Conservation (phyloP, 2,329 filamentous ascomycete genomes). For the Fusarium virguliforme region DNA sequence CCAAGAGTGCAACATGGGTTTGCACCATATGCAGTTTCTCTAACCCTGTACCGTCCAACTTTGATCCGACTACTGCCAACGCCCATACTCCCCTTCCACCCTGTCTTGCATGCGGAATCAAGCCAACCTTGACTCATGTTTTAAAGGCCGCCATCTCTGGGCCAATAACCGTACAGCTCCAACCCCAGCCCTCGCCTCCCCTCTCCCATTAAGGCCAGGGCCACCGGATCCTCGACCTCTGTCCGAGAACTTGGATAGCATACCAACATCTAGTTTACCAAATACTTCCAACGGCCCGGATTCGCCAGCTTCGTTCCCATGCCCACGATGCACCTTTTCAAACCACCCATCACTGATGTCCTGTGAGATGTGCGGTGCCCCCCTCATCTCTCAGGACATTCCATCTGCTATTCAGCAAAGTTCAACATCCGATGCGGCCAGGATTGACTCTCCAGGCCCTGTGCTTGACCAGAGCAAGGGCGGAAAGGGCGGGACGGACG, state of each 20-base stretch:
- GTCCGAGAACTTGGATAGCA: constrained; percentile 26
- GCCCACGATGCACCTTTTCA: constrained; percentile 91
- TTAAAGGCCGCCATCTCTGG: constrained; percentile 87
- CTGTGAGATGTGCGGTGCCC: constrained; percentile 93
- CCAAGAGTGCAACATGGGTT: constrained; percentile 86
- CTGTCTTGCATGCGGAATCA: constrained; percentile 94
- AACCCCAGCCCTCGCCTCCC: constrained; percentile 36
- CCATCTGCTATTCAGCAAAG: constrained; percentile 54
- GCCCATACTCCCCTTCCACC: constrained; percentile 86
- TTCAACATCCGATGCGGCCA: constrained; percentile 57
- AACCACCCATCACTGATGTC: constrained; percentile 90
- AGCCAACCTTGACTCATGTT: constrained; percentile 85
- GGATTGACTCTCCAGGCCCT: constrained; percentile 86
- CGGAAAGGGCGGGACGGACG: constrained; percentile 64
- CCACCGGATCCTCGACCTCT: constrained; percentile 30
- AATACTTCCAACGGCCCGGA: constrained; percentile 20
- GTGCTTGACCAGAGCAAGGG: constrained; percentile 63
- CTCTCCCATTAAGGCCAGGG: constrained; percentile 54
- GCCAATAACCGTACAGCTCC: constrained; percentile 69
- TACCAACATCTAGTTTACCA: constrained; percentile 12
- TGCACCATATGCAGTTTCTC: constrained; percentile 97
- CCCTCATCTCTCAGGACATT: constrained; percentile 73
- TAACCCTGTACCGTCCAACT: constrained; percentile 93
- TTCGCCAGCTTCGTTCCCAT: constrained; percentile 69
- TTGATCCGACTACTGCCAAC: constrained; percentile 87